A percentile compares a stretch with the other conserved stretches of the same genome.
These are phyloP conservation scores for Moringa oleifera DNA, from an alignment of 345 rosid genomes.

Conservation along the genomic window DNA sequence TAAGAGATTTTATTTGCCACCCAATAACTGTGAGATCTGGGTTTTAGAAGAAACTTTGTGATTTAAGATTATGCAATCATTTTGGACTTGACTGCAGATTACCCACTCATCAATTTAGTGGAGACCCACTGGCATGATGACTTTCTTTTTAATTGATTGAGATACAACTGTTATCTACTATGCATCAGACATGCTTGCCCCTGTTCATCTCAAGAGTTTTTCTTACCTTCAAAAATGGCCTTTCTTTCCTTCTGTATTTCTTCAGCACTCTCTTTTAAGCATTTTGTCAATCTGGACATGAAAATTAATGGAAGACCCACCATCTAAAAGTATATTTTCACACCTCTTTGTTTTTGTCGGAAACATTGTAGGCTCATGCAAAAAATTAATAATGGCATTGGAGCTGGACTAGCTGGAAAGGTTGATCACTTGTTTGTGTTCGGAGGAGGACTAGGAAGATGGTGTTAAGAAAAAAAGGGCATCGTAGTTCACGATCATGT, in stretches of 20 bases:
- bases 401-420: slow-evolving; percentile 28
- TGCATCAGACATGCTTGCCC: too few relatives aligned
- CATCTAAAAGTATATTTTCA: slow-evolving; percentile 1
- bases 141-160: too few relatives aligned
- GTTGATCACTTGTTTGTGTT: background rate
- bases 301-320: slow-evolving; percentile 10
- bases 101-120: too few relatives aligned
- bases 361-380: slow-evolving; percentile 7
- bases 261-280: background rate
- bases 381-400: slow-evolving; percentile 12
- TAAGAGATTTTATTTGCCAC: too few relatives aligned
- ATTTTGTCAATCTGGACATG: slow-evolving; percentile 6
- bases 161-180: too few relatives aligned
- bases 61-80: too few relatives aligned
- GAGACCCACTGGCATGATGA: too few relatives aligned
- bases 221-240: too few relatives aligned
- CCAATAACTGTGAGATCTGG: too few relatives aligned
- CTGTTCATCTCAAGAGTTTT: too few relatives aligned
- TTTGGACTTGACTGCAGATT: too few relatives aligned
- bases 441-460: slow-evolving; percentile 17
- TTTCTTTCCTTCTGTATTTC: background rate
- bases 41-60: too few relatives aligned
- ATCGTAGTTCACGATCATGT: background rate
- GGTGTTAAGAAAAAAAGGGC: slow-evolving; percentile 6
- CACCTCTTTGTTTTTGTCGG: background rate